Evolutionary conservation across 2,329 filamentous ascomycete species (phyloP).

Genomic region (Sporothrix curviconia): DNA sequence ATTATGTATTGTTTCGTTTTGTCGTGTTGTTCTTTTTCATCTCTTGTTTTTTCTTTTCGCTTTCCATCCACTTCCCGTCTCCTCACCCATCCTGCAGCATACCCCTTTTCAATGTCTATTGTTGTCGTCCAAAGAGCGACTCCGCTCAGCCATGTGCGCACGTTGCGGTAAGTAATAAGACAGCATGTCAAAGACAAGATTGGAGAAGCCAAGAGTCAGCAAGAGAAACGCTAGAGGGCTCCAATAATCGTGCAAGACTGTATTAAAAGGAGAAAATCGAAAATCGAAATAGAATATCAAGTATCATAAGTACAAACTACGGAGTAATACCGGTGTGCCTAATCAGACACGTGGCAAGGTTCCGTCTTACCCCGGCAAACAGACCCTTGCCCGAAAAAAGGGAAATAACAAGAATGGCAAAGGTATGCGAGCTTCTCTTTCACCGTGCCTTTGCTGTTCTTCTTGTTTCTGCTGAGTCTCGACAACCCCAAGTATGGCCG

Average conservation of each 20-base stretch:
- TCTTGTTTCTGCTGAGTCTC: no score
- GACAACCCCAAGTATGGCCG: neutral
- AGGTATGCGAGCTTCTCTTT: no score
- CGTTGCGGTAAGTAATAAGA: neutral
- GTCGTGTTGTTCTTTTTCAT: neutral
- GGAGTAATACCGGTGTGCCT: no score
- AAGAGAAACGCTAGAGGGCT: neutral
- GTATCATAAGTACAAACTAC: no score
- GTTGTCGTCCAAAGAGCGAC: slow-evolving; percentile 5
- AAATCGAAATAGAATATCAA: no score
- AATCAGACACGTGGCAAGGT: no score
- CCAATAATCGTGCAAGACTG: neutral
- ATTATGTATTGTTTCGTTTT: neutral
- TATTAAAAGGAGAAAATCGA: neutral
- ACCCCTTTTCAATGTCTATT: neutral
- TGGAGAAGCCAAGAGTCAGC: slow-evolving; percentile 6
- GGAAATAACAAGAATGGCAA: no score
- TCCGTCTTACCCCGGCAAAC: no score
- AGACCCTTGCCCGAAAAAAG: no score
- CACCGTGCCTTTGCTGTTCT: no score
- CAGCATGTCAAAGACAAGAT: no score
- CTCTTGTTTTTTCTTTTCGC: neutral
- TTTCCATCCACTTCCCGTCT: neutral
- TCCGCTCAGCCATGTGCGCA: slow-evolving; percentile 4
- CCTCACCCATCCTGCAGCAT: neutral